Base-by-base conservation (phyloP, 257 asterid species). In the Scutellaria baicalensis region DNA sequence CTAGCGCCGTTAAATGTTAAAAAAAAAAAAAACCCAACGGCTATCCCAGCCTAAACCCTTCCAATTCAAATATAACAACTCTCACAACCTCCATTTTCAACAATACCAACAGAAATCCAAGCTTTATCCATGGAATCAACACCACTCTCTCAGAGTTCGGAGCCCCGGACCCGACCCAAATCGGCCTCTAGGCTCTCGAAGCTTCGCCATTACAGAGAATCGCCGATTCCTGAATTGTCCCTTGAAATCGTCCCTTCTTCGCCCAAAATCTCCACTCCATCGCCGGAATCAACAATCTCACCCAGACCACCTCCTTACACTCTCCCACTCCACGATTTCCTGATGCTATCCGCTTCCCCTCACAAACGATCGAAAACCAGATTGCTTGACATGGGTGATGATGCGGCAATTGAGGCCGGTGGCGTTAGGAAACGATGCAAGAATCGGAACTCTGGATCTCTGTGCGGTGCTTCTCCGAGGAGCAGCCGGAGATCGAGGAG, bases 241-340 rank as follows among this genome's bases (percentile, higher is more conserved):
- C 92, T 91, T n/a, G 97, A 91, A 18, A 74, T 89, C 16, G 88
- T 84, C 64, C 88, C 97, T 50, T 83, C 77, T 72, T 86, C 98
- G 0, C 95, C 96, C 3, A 85, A 77, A 52, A 48, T 72, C 43
- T 81, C 85, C 1, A 73, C 88, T 20, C 88, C 93, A 9, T 80
- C 96, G 5, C 89, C 92, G 1, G 74, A 84, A 13, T 70, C 85
- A 2, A 72, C 81, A 6, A 16, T 70, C 9, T 83, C 95, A 1
- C 92, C 95, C 0, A 90, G 84, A 0, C 66, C 61, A 67, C 92
- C 91, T 0, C 91, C 95, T 18, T 74, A 77, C 73, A 77, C 82
- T 47, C 83, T 80, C 8, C 88, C 94, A 0, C 62, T 87, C 35
- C 87, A 59, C 43, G 96, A 93, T 63, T 84, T 93, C 52, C 79